phyloP scores from a whole-genome alignment of 2,329 filamentous ascomycete species.

The Alternaria brassicicola region DNA sequence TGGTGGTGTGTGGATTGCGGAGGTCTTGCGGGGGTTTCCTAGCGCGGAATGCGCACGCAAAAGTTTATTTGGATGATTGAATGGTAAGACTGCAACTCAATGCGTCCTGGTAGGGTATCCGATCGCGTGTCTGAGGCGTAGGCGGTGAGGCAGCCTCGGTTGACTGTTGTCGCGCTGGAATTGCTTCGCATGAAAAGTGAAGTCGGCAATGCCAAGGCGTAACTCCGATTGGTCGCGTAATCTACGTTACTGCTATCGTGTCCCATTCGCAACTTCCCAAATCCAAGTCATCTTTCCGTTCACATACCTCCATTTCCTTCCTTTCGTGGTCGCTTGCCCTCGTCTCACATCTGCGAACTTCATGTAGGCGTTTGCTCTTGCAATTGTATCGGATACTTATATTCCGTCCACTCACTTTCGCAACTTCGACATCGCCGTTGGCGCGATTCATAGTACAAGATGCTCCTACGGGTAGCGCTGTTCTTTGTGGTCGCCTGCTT shows the following conservation, averaged over 20 bases:
- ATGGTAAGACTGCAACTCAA: slow-evolving; percentile 25
- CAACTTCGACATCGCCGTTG: slow-evolving; percentile 15
- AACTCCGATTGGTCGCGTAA: slow-evolving; percentile 37
- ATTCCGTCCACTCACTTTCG: slow-evolving; percentile 29
- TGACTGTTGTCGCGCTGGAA: slow-evolving; percentile 5
- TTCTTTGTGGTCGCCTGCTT: slow-evolving; percentile 53
- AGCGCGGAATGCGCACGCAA: slow-evolving; percentile 4
- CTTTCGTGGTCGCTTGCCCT: slow-evolving; percentile 10
- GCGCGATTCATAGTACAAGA: slow-evolving; percentile 37
- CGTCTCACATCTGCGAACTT: slow-evolving; percentile 3
- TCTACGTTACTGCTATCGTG: slow-evolving; percentile 36
- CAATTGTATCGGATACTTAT: slow-evolving; percentile 16
- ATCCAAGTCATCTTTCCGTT: slow-evolving; percentile 6
- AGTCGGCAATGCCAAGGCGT: slow-evolving; percentile 26
- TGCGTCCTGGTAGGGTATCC: slow-evolving; percentile 17
- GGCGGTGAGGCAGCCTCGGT: slow-evolving; percentile 17
- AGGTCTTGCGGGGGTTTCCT: slow-evolving; percentile 11
- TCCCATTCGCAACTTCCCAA: slow-evolving; percentile 23
- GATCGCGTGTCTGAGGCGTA: neutral
- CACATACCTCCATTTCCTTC: neutral
- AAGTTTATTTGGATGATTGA: neutral
- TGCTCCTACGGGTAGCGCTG: slow-evolving; percentile 53
- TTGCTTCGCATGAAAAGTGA: slow-evolving; percentile 32
- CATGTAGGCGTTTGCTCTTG: slow-evolving; percentile 22
- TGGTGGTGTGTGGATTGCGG: slow-evolving; percentile 13